Conservation (phyloP, 1,139 yeast species). For the Geotrichum histeridarum region DNA sequence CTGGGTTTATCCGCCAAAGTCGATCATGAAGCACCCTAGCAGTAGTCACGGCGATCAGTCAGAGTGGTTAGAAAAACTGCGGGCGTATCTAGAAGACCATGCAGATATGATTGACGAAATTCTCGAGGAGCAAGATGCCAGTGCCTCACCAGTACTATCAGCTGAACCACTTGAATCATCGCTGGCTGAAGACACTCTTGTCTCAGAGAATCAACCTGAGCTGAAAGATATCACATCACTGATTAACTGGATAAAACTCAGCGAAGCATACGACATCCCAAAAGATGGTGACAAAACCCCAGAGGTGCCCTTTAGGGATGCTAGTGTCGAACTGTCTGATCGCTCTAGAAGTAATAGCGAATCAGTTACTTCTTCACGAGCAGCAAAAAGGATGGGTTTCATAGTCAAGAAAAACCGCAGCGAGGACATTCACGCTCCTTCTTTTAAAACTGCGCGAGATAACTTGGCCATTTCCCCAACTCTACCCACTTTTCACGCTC, state of each 20-base stretch:
- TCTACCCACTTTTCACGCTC: slow-evolving; percentile 1
- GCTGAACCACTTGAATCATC: not conserved
- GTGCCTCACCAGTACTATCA: not conserved
- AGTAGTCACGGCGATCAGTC: slow-evolving; percentile 41
- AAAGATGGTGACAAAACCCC: slow-evolving; percentile 7
- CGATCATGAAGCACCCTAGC: slow-evolving; percentile 34
- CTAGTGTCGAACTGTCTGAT: slow-evolving; percentile 28
- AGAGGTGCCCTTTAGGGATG: not conserved
- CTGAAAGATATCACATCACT: slow-evolving; percentile 12
- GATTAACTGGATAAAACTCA: slow-evolving; percentile 14
- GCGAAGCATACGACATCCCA: slow-evolving; percentile 6
- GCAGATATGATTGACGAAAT: slow-evolving; percentile 18
- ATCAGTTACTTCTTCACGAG: slow-evolving; percentile 44
- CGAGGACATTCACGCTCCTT: slow-evolving; percentile 3
- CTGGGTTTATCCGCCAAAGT: slow-evolving; percentile 47
- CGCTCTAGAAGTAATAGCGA: slow-evolving; percentile 58
- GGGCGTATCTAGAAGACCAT: slow-evolving; percentile 39
- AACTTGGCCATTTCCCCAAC: slow-evolving; percentile 12
- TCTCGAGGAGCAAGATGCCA: slow-evolving; percentile 1
- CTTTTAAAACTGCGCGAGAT: slow-evolving; percentile 15
- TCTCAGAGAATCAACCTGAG: slow-evolving; percentile 9
- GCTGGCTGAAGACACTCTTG: not conserved
- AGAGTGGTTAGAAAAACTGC: slow-evolving; percentile 55
- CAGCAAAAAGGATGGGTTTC: slow-evolving; percentile 39
- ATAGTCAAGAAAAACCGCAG: slow-evolving; percentile 26